Evolutionary conservation across 768 basidiomycete species (phyloP).

Genomic region (Austroboletus festivus): DNA sequence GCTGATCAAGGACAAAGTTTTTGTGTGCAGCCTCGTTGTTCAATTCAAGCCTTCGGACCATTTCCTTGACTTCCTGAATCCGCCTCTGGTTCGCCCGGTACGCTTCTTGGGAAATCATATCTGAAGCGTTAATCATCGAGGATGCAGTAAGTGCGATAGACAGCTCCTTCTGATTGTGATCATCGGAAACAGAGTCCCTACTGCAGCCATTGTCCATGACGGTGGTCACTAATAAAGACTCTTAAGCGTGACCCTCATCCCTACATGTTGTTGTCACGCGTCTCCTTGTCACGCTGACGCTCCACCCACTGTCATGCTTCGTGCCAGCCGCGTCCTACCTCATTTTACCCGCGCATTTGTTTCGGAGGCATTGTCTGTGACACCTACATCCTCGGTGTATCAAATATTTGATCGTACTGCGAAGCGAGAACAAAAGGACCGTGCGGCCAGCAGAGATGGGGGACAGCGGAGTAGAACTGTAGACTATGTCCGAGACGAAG

Average conservation of each 20-base stretch:
- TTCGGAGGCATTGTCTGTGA: constrained; percentile 42
- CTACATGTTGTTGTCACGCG: constrained; percentile 10
- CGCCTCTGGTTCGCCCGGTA: constrained; percentile 25
- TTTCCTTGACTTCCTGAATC: constrained; percentile 31
- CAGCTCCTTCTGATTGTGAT: constrained; percentile 8
- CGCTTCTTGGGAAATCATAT: constrained; percentile 15
- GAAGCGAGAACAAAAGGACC: constrained; percentile 77
- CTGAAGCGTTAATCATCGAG: constrained; percentile 24
- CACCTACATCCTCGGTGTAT: constrained; percentile 50
- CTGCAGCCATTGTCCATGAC: constrained; percentile 17
- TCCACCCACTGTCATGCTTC: constrained; percentile 16
- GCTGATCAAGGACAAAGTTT: constrained; percentile 33
- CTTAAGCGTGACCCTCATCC: background rate
- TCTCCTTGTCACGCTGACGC: constrained; percentile 12
- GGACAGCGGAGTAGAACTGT: constrained; percentile 69
- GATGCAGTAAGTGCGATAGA: constrained; percentile 21
- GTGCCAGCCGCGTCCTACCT: background rate
- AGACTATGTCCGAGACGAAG: constrained; percentile 89
- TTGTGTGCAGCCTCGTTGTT: constrained; percentile 42
- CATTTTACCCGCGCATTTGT: constrained; percentile 42
- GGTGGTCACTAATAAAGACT: background rate
- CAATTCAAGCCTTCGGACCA: constrained; percentile 27
- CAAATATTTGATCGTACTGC: constrained; percentile 82
- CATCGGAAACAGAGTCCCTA: constrained; percentile 1
- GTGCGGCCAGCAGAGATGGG: constrained; percentile 56